Evolutionary conservation across 2,329 filamentous ascomycete species (phyloP).

Genomic region (Anisogramma anomala): DNA sequence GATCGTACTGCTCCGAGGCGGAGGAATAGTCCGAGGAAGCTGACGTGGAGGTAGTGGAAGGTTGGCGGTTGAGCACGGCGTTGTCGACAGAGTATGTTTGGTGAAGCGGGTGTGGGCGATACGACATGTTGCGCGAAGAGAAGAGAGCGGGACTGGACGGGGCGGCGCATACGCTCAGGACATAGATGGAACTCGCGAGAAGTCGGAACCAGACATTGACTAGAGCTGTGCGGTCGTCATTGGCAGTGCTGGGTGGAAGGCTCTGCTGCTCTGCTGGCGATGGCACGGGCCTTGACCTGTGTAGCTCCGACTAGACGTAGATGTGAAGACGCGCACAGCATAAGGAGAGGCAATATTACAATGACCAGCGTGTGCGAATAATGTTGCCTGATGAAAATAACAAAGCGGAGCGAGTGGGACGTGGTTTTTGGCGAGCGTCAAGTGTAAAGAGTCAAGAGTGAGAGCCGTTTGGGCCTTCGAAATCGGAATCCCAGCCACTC

Average conservation of each 20-base stretch:
- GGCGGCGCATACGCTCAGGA: conserved; percentile 9
- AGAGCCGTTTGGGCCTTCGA: too few relatives aligned
- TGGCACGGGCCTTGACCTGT: too few relatives aligned
- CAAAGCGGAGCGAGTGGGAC: too few relatives aligned
- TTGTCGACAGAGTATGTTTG: conserved; percentile 43
- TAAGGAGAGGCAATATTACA: too few relatives aligned
- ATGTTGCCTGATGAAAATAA: too few relatives aligned
- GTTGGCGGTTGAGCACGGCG: conserved; percentile 41
- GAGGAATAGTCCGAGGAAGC: conserved; percentile 58
- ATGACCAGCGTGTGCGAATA: too few relatives aligned
- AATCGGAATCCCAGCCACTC: too few relatives aligned
- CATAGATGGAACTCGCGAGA: conserved; percentile 2
- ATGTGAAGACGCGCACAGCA: not conserved
- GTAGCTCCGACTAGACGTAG: too few relatives aligned
- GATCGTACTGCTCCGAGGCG: conserved; percentile 39
- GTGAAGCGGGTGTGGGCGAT: conserved; percentile 45
- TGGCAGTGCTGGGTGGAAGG: not conserved
- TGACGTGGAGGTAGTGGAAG: conserved; percentile 60
- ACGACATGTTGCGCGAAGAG: conserved; percentile 33
- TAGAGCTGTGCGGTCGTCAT: conserved; percentile 5
- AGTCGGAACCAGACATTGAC: conserved; percentile 7
- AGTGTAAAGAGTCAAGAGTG: too few relatives aligned
- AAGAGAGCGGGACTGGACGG: conserved; percentile 3
- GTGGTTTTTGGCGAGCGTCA: too few relatives aligned
- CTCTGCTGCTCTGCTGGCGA: too few relatives aligned